Conservation (phyloP, 2,329 filamentous ascomycete genomes). For the Scytalidium lignicola region DNA sequence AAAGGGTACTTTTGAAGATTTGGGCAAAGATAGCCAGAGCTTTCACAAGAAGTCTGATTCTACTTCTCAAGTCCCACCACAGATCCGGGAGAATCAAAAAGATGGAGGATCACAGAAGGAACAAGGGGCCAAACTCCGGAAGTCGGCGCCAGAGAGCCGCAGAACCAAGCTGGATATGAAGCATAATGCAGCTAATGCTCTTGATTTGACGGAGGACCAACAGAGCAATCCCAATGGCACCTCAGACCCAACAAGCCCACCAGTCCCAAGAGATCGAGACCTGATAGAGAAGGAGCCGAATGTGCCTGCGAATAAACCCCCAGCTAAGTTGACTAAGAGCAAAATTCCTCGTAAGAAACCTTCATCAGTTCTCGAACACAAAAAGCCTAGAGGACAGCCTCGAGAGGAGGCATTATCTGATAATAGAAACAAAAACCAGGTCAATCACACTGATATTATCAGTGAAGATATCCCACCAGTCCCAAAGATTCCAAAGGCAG, state of each 20-base stretch:
- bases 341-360: neutral
- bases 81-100: constrained; percentile 2
- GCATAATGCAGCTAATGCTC: too few relatives aligned
- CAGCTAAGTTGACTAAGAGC: neutral
- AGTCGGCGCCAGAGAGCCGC: constrained; percentile 1
- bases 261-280: too few relatives aligned
- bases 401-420: neutral
- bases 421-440: neutral
- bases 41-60: neutral
- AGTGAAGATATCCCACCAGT: constrained; percentile 9
- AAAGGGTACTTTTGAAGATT: neutral
- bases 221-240: too few relatives aligned
- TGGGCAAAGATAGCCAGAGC: neutral
- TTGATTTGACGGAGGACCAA: too few relatives aligned
- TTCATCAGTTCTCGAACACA: neutral
- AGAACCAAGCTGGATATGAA: neutral
- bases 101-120: constrained; percentile 10
- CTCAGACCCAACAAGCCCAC: too few relatives aligned
- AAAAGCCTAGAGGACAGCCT: neutral
- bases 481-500: constrained; percentile 19
- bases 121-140: constrained; percentile 2
- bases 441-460: neutral
- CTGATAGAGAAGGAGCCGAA: neutral
- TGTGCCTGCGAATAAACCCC: neutral
- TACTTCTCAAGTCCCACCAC: neutral